phyloP scores from a whole-genome alignment of 2,329 filamentous ascomycete genomes.

The Colletotrichum camelliae region DNA sequence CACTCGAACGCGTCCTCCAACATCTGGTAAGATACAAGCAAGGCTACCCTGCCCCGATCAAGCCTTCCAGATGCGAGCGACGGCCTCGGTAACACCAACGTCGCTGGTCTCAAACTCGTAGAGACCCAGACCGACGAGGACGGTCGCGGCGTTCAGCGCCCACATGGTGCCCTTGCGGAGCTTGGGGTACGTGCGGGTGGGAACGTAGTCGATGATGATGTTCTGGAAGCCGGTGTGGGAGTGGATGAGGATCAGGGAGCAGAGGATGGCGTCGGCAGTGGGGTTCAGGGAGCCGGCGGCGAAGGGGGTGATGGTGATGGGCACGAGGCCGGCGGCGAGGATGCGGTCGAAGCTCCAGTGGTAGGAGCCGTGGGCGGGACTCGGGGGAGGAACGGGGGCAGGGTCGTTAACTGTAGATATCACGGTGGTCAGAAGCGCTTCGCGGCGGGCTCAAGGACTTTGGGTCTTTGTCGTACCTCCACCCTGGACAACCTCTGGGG shows the following conservation, averaged over 20 bases:
- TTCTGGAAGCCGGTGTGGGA: constrained; percentile 96
- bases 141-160: constrained; percentile 79
- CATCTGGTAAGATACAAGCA: background rate
- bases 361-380: constrained; percentile 88
- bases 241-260: constrained; percentile 84
- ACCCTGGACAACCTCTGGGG: constrained; percentile 75
- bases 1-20: background rate
- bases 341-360: constrained; percentile 98
- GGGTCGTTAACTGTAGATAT: constrained; percentile 79
- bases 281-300: constrained; percentile 92
- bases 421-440: constrained; percentile 17
- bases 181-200: constrained; percentile 71
- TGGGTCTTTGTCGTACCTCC: constrained; percentile 59
- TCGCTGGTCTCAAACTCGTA: constrained; percentile 99
- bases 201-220: constrained; percentile 91
- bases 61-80: constrained; percentile 90
- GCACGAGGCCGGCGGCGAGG: constrained; percentile 81
- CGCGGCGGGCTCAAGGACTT: background rate
- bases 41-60: constrained; percentile 37
- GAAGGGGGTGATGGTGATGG: constrained; percentile 89
- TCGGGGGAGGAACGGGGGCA: constrained; percentile 72
- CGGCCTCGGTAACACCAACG: constrained; percentile 87
- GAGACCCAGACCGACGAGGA: constrained; percentile 83
- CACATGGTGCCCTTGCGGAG: constrained; percentile 73
- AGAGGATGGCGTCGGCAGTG: constrained; percentile 83